These are phyloP conservation scores for Diospyros lotus DNA, from an alignment of 148 eudicot genomes.

Conservation along the genomic window DNA sequence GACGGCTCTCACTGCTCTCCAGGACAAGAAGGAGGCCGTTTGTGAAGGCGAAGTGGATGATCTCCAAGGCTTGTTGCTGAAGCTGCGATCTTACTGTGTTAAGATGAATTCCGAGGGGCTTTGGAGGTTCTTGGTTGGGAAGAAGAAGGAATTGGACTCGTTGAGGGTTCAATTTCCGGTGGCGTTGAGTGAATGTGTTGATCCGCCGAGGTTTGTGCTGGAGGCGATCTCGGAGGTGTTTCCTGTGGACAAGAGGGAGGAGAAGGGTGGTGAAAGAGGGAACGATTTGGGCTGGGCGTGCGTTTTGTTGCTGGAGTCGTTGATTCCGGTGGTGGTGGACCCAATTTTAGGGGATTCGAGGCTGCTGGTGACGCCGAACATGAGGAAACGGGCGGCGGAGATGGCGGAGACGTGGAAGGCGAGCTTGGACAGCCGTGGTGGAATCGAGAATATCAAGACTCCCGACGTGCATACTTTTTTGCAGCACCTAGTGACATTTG, in stretches of 20 bases:
- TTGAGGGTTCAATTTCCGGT: conserved; percentile 49
- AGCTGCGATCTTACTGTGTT: conserved; percentile 40
- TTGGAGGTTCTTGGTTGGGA: conserved; percentile 52
- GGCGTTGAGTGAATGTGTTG: conserved; percentile 60
- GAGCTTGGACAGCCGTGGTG: conserved; percentile 84
- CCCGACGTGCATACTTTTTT: conserved; percentile 94
- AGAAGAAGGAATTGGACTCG: conserved; percentile 76
- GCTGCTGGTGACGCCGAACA: conserved; percentile 72
- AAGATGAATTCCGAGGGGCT: conserved; percentile 57
- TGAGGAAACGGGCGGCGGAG: conserved; percentile 61
- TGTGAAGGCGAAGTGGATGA: conserved; percentile 47
- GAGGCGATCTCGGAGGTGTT: conserved; percentile 85
- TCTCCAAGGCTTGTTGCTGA: conserved; percentile 41
- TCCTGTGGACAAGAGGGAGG: conserved; percentile 59
- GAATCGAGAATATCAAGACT: conserved; percentile 86
- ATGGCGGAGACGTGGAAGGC: conserved; percentile 92
- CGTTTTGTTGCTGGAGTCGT: conserved; percentile 70
- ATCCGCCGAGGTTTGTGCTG: conserved; percentile 78
- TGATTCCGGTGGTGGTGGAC: conserved; percentile 76
- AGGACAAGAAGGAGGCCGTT: background rate
- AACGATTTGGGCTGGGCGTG: conserved; percentile 97
- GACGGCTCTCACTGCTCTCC: conserved; percentile 23
- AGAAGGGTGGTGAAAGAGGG: conserved; percentile 35
- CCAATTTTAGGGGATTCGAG: conserved; percentile 75
- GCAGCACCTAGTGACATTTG: conserved; percentile 93